These are phyloP conservation scores for Fusarium redolens DNA, from an alignment of 2,329 filamentous ascomycete species.

Conservation along the genomic window DNA sequence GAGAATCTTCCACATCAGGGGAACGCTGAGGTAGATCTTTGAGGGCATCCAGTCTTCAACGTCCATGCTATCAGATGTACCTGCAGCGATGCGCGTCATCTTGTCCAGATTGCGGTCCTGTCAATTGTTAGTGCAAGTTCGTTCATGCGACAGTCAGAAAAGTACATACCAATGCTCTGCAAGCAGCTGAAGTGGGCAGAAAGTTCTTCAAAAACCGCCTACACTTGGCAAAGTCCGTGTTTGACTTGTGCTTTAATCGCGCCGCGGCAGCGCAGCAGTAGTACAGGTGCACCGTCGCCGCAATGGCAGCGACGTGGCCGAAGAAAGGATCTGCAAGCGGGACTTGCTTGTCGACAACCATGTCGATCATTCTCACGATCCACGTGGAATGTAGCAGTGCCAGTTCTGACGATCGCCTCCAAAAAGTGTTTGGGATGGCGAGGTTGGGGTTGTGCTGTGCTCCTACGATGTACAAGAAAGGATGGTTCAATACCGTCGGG, in stretches of 20 bases:
- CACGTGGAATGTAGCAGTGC: constrained; percentile 64
- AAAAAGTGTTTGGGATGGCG: constrained; percentile 65
- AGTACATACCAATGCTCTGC: constrained; percentile 56
- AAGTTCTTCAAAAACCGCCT: constrained; percentile 61
- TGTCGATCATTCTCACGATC: constrained; percentile 65
- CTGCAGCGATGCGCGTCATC: constrained; percentile 62
- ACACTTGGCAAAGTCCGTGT: constrained; percentile 63
- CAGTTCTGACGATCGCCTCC: constrained; percentile 62
- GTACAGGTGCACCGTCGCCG: constrained; percentile 64
- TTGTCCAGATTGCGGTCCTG: constrained; percentile 61
- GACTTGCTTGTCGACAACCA: constrained; percentile 63
- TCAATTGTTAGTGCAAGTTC: constrained; percentile 10
- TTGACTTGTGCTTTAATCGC: constrained; percentile 62
- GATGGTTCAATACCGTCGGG: constrained; percentile 63
- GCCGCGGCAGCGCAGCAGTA: constrained; percentile 63
- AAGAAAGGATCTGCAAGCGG: constrained; percentile 63
- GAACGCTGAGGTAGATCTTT: constrained; percentile 63
- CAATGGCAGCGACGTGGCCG: constrained; percentile 62
- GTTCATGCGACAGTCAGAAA: too few relatives aligned
- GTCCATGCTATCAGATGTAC: constrained; percentile 57
- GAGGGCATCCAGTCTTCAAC: constrained; percentile 64
- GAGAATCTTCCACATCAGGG: constrained; percentile 64
- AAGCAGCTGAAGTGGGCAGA: constrained; percentile 59
- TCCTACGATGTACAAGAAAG: constrained; percentile 64
- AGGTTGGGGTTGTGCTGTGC: constrained; percentile 64